A percentile compares a stretch with the other conserved stretches of the same genome.
These are phyloP conservation scores for Fusarium sp. DNA, from an alignment of 2,329 filamentous ascomycete species.

Conservation along the genomic window DNA sequence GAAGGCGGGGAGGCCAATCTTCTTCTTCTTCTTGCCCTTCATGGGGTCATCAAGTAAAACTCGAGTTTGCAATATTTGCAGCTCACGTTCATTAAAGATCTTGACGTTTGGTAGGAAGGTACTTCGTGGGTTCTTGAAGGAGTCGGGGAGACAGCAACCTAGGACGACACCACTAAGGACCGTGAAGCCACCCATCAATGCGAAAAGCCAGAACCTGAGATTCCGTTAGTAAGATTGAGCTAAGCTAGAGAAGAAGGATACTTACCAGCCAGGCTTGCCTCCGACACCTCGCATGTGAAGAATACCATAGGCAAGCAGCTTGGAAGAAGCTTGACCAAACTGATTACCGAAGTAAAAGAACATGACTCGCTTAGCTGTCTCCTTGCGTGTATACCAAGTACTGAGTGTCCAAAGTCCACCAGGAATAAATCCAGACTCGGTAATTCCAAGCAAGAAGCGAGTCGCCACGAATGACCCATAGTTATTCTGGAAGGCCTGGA, in stretches of 20 bases:
- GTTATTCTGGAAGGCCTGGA: conserved; percentile 63
- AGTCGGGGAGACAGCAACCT: conserved; percentile 58
- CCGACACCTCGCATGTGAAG: conserved; percentile 61
- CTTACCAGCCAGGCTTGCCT: conserved; percentile 57
- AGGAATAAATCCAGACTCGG: conserved; percentile 67
- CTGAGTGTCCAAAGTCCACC: conserved; percentile 63
- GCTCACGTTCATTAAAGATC: conserved; percentile 54
- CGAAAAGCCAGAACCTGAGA: conserved; percentile 64
- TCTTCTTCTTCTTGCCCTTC: conserved; percentile 61
- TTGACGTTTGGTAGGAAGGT: conserved; percentile 52
- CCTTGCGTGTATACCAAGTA: conserved; percentile 65
- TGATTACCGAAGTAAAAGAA: conserved; percentile 68
- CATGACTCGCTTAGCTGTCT: conserved; percentile 64
- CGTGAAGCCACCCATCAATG: conserved; percentile 65
- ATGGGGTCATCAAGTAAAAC: conserved; percentile 57
- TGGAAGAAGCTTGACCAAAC: conserved; percentile 55
- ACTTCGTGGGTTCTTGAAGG: conserved; percentile 56
- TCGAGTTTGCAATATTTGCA: conserved; percentile 57
- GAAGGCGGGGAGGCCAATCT: conserved; percentile 58
- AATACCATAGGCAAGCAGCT: conserved; percentile 58
- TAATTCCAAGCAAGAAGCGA: conserved; percentile 63
- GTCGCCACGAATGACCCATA: conserved; percentile 61
- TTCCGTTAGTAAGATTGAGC: background rate
- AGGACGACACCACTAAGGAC: conserved; percentile 56
- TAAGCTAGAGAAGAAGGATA: background rate